These are phyloP conservation scores for Coemansia biformis DNA, from an alignment of 192 early-diverging fungal species.

Conservation along the genomic window DNA sequence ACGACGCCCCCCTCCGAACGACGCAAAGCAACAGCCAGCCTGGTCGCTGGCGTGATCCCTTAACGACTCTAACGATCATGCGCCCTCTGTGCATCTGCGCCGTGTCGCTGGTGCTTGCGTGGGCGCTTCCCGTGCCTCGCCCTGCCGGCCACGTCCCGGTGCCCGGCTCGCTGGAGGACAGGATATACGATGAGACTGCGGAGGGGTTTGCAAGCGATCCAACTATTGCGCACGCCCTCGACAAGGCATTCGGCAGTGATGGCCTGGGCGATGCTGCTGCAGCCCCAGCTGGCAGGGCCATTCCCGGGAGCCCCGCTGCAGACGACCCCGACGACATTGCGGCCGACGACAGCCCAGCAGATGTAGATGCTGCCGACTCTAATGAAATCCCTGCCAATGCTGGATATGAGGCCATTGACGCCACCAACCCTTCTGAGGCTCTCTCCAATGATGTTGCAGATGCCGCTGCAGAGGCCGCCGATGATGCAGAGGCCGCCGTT, in stretches of 20 bases:
- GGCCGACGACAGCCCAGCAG: too few species aligned
- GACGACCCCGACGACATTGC: too few species aligned
- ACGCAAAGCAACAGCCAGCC: too few species aligned
- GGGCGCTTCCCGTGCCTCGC: slow-evolving; percentile 15
- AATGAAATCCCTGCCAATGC: too few species aligned
- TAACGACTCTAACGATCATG: slow-evolving; percentile 24
- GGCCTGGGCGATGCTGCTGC: not conserved
- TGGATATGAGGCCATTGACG: too few species aligned
- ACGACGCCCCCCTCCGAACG: not conserved
- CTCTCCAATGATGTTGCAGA: too few species aligned
- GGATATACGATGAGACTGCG: slow-evolving; percentile 24
- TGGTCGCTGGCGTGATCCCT: not conserved
- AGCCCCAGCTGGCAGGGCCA: too few species aligned
- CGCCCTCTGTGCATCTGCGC: slow-evolving; percentile 25
- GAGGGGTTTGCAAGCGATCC: slow-evolving; percentile 27
- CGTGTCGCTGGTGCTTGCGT: slow-evolving; percentile 17
- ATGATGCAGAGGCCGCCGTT: too few species aligned
- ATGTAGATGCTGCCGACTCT: too few species aligned
- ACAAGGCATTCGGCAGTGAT: not conserved
- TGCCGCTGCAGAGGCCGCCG: too few species aligned
- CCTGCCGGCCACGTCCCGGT: slow-evolving; percentile 5
- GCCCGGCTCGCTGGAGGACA: slow-evolving; percentile 11
- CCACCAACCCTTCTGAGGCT: too few species aligned
- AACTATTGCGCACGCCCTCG: slow-evolving; percentile 15
- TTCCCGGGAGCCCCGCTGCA: too few species aligned